These are phyloP conservation scores for Sporisorium graminicola DNA, from an alignment of 1,284 basidiomycete species.

Conservation along the genomic window DNA sequence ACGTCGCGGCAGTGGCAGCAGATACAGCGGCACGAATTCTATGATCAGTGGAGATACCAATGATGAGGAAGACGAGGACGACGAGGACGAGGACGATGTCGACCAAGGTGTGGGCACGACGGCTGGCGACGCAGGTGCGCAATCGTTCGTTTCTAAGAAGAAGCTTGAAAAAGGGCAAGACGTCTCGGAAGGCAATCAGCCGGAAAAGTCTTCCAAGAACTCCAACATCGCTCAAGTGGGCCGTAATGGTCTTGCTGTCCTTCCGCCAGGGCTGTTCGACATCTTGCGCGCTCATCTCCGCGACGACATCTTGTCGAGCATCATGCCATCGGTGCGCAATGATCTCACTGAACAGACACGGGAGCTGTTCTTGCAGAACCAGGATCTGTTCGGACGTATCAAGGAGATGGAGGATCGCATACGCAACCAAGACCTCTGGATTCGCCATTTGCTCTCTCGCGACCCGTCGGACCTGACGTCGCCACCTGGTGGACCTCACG, in stretches of 20 bases:
- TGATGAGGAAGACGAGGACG: slow-evolving; percentile 15
- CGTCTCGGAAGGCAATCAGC: neutral
- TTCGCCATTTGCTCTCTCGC: slow-evolving; percentile 41
- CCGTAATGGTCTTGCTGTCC: slow-evolving; percentile 52
- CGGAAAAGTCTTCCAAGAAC: slow-evolving; percentile 17
- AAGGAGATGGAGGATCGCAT: slow-evolving; percentile 50
- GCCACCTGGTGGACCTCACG: slow-evolving; percentile 21
- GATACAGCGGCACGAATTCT: slow-evolving; percentile 19
- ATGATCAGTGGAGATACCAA: slow-evolving; percentile 27
- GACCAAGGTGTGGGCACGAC: slow-evolving; percentile 1
- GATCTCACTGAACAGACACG: slow-evolving; percentile 51
- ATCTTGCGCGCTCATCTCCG: slow-evolving; percentile 48
- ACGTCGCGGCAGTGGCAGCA: slow-evolving; percentile 18
- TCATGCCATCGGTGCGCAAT: slow-evolving; percentile 50
- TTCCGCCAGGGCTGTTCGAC: slow-evolving; percentile 49
- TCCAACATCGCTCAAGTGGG: slow-evolving; percentile 47
- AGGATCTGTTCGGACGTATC: slow-evolving; percentile 44
- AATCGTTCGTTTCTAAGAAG: slow-evolving; percentile 10
- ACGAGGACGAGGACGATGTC: slow-evolving; percentile 5
- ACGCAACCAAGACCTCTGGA: slow-evolving; percentile 48
- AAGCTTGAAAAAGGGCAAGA: slow-evolving; percentile 9
- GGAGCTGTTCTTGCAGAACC: slow-evolving; percentile 51
- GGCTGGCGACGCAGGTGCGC: slow-evolving; percentile 19
- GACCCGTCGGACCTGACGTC: slow-evolving; percentile 27
- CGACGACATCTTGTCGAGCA: slow-evolving; percentile 47